A percentile compares a stretch with the other conserved stretches of the same genome.
These are phyloP conservation scores for Ochetophila trinervis DNA, from an alignment of 306 rosid species.

Conservation along the genomic window DNA sequence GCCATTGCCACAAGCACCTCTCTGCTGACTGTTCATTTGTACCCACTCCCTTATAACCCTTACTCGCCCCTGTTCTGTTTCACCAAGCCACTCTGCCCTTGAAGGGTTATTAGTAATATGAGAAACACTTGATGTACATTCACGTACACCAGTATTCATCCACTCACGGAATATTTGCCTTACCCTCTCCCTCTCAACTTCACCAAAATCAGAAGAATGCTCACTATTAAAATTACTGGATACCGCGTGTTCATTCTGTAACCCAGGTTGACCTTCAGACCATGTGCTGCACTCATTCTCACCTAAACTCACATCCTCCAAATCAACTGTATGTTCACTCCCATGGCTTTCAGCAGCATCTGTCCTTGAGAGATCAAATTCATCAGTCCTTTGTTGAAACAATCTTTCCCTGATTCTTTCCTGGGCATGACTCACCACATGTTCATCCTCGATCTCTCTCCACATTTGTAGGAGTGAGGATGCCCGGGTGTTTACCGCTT, in stretches of 20 bases:
- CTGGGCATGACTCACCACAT: slow-evolving; percentile 51
- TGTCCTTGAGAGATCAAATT: slow-evolving; percentile 39
- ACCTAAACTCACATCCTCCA: slow-evolving; percentile 47
- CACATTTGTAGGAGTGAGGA: slow-evolving; percentile 70
- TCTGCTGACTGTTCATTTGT: slow-evolving; percentile 67
- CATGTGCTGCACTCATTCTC: slow-evolving; percentile 70
- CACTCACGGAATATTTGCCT: slow-evolving; percentile 87
- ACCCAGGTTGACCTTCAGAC: slow-evolving; percentile 63
- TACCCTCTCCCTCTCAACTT: slow-evolving; percentile 87
- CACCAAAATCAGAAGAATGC: slow-evolving; percentile 63
- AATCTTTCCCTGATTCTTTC: slow-evolving; percentile 61
- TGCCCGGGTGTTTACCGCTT: slow-evolving; percentile 55
- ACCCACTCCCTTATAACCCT: slow-evolving; percentile 84
- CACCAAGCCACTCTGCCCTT: slow-evolving; percentile 73
- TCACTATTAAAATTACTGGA: slow-evolving; percentile 54
- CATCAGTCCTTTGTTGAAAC: slow-evolving; percentile 50
- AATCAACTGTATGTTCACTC: slow-evolving; percentile 33
- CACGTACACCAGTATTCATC: slow-evolving; percentile 70
- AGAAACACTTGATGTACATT: slow-evolving; percentile 42
- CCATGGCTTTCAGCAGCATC: slow-evolving; percentile 33
- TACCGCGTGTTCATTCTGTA: slow-evolving; percentile 60
- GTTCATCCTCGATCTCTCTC: slow-evolving; percentile 89
- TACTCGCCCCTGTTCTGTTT: slow-evolving; percentile 89
- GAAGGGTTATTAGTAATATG: slow-evolving; percentile 38
- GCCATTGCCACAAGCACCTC: slow-evolving; percentile 48